A percentile compares a stretch with the other conserved stretches of the same genome.
Evolutionary conservation across 306 rosid genomes (phyloP).

Genomic region (Hippophae tibetana): DNA sequence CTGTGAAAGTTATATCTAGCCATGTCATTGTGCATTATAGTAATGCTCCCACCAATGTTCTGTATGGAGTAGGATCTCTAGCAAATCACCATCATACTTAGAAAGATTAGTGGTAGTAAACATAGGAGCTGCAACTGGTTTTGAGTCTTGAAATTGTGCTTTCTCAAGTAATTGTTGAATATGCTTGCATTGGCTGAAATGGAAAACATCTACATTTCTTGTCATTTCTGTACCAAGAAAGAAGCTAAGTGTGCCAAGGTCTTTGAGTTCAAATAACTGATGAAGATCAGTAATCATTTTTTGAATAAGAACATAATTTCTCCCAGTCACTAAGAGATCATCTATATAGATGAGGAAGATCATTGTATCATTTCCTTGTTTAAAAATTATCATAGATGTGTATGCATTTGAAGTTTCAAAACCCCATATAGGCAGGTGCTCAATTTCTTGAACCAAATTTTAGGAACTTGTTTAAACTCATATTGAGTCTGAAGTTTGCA

Average conservation of each 20-base stretch:
- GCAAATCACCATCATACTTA: background rate
- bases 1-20: background rate
- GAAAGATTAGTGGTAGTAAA: background rate
- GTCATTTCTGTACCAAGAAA: background rate
- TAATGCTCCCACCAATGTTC: background rate
- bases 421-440: background rate
- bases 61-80: background rate
- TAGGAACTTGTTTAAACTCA: background rate
- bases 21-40: background rate
- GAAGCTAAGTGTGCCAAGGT: no score
- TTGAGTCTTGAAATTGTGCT: background rate
- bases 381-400: no score
- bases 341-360: background rate
- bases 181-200: background rate
- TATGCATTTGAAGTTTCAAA: background rate
- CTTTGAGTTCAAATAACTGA: background rate
- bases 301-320: background rate
- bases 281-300: background rate
- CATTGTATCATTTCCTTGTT: no score
- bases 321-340: background rate
- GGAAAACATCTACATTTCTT: background rate
- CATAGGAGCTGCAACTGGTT: background rate
- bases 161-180: no score
- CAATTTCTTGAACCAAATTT: background rate
- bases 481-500: background rate